Percentiles rank a stretch among this genome's conserved stretches.
Conservation (phyloP, 2,329 filamentous ascomycete genomes). For the Paracamarosporium sp. region DNA sequence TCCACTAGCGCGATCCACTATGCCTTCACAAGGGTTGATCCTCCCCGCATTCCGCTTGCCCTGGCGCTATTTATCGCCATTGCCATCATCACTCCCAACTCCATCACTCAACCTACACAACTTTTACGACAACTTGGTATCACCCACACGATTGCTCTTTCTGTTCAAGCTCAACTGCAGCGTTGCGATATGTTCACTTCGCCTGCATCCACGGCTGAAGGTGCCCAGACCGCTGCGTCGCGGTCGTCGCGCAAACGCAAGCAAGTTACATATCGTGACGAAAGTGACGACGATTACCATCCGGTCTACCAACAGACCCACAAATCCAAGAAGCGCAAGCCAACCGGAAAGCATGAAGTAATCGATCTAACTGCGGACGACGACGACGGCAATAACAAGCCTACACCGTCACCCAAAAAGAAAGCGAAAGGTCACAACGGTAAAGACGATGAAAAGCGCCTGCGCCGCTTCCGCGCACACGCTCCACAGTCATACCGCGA, state of each 20-base stretch:
- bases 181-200: neutral
- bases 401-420: constrained; percentile 23
- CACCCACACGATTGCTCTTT: neutral
- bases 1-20: constrained; percentile 1
- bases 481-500: constrained; percentile 56
- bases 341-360: neutral
- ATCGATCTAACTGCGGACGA: constrained; percentile 3
- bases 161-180: neutral
- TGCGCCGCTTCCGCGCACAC: constrained; percentile 39
- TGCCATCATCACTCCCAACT: too few species aligned
- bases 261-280: constrained; percentile 14
- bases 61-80: too few species aligned
- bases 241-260: constrained; percentile 29
- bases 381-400: neutral
- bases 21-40: too few species aligned
- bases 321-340: constrained; percentile 2
- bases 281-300: constrained; percentile 7
- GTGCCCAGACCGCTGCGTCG: neutral
- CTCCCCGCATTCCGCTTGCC: constrained; percentile 7
- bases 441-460: constrained; percentile 38
- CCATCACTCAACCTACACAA: neutral
- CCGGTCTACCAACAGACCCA: neutral
- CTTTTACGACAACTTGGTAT: neutral
- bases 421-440: constrained; percentile 24
- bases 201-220: neutral